Evolutionary conservation across 441 rosid genomes (phyloP), one percentile per base, ranked within the genome.

Genomic region (Populus tomentosa): DNA sequence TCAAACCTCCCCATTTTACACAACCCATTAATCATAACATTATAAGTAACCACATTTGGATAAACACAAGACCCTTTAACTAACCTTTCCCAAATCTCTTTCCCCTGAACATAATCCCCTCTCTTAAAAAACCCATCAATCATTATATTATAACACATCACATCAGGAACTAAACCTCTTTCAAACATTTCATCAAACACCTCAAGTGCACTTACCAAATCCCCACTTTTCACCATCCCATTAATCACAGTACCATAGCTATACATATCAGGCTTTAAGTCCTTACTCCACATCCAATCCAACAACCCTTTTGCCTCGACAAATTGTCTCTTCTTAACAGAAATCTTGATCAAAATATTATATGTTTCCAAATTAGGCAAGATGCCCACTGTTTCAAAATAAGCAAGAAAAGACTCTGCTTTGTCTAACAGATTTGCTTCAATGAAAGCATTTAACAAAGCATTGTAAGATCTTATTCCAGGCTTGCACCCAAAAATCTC

Each of bases 121-220:
- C 75, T 83, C 83, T 86, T 89, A 33, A 94, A 87, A 81, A 80
- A 89, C 10, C 92, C 97, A 84, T 94, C 95, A 75, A 92, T 87
- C 80, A 92, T 76, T 16, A 89, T 79, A 82, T 94, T 96, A 78
- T 91, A 90, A 80, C 95, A 92, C n/a, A 85, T 83, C 42, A 90
- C 91, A 81, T 92, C 93, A 67, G 89, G 86, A 3, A 69, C 46
- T 59, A 95, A 83, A 11, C 88, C 87, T 85, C 88, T 86, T 10
- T 72, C 82, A 77, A 73, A 80, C 96, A 92, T 94, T 90, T 91
- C 99, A 66, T 96, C 96, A 82, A 96, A 90, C 94, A 94, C 35
- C 80, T 88, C 67, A 78, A 82, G 8, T 61, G 98, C 97, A 76
- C 77, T 86, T 10, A 1, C 64, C 67, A 90, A 72, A 53, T 91